Percentiles rank a stretch among this genome's conserved stretches.
phyloP scores from a whole-genome alignment of 495 filamentous ascomycete genomes.

The Sabuloglossum arenarium region DNA sequence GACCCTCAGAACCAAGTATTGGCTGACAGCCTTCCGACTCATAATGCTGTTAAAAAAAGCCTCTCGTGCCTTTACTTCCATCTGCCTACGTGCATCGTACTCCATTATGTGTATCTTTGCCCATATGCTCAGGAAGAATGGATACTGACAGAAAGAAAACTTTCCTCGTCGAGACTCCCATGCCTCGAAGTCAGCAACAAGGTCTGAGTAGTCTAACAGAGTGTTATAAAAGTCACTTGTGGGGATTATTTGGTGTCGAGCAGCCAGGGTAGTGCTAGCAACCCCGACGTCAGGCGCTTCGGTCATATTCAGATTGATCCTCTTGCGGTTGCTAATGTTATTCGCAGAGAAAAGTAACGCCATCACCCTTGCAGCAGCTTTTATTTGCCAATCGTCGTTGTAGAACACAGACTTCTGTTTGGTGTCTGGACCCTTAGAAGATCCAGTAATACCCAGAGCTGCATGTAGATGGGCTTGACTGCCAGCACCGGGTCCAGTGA shows the following conservation, averaged over 20 bases:
- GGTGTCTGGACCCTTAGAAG: conserved; percentile 20
- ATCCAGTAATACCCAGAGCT: conserved; percentile 36
- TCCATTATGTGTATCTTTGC: conserved; percentile 87
- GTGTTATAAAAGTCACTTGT: conserved; percentile 79
- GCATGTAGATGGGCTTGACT: conserved; percentile 57
- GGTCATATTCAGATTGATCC: background rate
- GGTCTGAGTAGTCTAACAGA: conserved; percentile 63
- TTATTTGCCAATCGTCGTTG: conserved; percentile 80
- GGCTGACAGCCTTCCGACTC: conserved; percentile 47
- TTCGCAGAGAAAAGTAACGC: conserved; percentile 71
- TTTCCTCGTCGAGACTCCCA: conserved; percentile 61
- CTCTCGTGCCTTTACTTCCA: conserved; percentile 75
- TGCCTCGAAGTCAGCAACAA: conserved; percentile 70
- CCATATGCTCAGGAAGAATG: conserved; percentile 83
- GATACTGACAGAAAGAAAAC: conserved; percentile 88
- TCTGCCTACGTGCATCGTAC: conserved; percentile 75
- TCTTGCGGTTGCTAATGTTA: conserved; percentile 23
- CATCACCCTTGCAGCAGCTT: conserved; percentile 63
- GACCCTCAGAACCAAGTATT: conserved; percentile 61
- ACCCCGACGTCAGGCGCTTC: conserved; percentile 5
- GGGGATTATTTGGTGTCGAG: conserved; percentile 34
- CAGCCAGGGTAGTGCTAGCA: background rate
- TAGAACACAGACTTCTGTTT: conserved; percentile 39
- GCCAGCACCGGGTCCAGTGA: conserved; percentile 36
- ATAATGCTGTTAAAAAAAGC: conserved; percentile 84